These are phyloP conservation scores for Agrocybe chaxingu DNA, from an alignment of 768 basidiomycete species.

Conservation along the genomic window DNA sequence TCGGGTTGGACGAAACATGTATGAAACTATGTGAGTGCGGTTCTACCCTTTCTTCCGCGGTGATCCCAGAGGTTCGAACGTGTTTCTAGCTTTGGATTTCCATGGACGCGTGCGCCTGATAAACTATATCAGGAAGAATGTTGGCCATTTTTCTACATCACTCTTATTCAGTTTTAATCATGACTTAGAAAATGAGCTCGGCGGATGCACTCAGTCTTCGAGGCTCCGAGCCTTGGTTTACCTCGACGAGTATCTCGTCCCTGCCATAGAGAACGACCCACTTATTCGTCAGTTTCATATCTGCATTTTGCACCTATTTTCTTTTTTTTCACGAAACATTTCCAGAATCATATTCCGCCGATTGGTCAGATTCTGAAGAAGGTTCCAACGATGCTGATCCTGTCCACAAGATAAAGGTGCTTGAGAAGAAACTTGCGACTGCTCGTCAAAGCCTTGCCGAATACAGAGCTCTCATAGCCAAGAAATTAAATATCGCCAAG, in stretches of 20 bases:
- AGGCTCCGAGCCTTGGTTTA: conserved; percentile 60
- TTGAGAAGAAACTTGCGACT: conserved; percentile 60
- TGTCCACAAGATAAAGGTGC: conserved; percentile 44
- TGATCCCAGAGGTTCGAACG: not conserved
- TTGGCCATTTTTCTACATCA: conserved; percentile 22
- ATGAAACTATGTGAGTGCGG: conserved; percentile 49
- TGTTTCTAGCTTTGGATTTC: conserved; percentile 62
- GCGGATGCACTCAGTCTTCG: conserved; percentile 42
- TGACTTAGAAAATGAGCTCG: conserved; percentile 49
- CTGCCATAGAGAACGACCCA: conserved; percentile 83
- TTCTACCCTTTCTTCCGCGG: not conserved
- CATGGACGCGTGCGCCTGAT: conserved; percentile 79
- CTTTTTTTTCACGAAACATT: not conserved
- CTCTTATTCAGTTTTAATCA: conserved; percentile 5
- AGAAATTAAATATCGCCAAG: conserved; percentile 45
- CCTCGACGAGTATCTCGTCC: conserved; percentile 75
- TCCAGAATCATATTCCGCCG: conserved; percentile 62
- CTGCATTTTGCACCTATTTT: not conserved
- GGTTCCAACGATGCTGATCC: conserved; percentile 29
- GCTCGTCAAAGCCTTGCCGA: conserved; percentile 61
- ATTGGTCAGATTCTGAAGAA: conserved; percentile 79
- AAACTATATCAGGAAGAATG: conserved; percentile 83
- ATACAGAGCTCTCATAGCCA: conserved; percentile 55
- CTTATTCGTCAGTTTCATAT: conserved; percentile 69
- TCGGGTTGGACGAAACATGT: conserved; percentile 56